Evolutionary conservation across 2,329 filamentous ascomycete genomes (phyloP).

Genomic region (Cercospora sojina): DNA sequence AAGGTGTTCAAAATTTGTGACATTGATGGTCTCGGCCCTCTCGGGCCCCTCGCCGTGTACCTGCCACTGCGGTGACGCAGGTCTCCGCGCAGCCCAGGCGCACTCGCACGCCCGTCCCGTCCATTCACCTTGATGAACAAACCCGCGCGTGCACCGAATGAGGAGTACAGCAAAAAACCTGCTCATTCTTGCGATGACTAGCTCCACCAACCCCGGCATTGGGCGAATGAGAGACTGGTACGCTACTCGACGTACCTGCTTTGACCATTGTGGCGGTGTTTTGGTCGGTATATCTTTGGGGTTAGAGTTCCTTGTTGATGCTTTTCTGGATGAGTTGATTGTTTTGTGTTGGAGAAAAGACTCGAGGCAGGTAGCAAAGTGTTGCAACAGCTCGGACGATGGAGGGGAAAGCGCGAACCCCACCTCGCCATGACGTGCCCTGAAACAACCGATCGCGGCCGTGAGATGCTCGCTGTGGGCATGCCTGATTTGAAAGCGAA

Average conservation of each 20-base stretch:
- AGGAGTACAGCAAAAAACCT: slow-evolving; percentile 29
- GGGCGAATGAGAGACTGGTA: slow-evolving; percentile 16
- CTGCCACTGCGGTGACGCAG: not conserved
- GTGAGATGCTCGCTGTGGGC: slow-evolving; percentile 1
- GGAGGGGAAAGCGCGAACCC: slow-evolving; percentile 11
- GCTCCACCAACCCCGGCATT: slow-evolving; percentile 41
- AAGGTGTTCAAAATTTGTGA: not conserved
- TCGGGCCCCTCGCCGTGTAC: not conserved
- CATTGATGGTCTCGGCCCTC: slow-evolving; percentile 1
- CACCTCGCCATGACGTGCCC: slow-evolving; percentile 10
- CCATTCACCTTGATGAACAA: slow-evolving; percentile 27
- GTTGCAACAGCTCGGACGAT: slow-evolving; percentile 6
- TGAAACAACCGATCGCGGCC: slow-evolving; percentile 5
- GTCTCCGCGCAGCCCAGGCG: not conserved
- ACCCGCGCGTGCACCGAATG: slow-evolving; percentile 18
- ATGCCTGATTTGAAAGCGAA: not conserved
- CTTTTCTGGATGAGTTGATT: not conserved
- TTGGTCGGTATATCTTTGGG: slow-evolving; percentile 33
- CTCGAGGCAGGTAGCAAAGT: slow-evolving; percentile 1
- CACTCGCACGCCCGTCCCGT: not conserved
- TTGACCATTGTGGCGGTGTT: slow-evolving; percentile 89
- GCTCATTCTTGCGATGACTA: slow-evolving; percentile 35
- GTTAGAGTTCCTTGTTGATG: slow-evolving; percentile 14
- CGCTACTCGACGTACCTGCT: slow-evolving; percentile 68
- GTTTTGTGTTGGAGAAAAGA: slow-evolving; percentile 4